A percentile compares a stretch with the other conserved stretches of the same genome.
Conservation (phyloP, 768 basidiomycete species). For the Ramaria rubella region DNA sequence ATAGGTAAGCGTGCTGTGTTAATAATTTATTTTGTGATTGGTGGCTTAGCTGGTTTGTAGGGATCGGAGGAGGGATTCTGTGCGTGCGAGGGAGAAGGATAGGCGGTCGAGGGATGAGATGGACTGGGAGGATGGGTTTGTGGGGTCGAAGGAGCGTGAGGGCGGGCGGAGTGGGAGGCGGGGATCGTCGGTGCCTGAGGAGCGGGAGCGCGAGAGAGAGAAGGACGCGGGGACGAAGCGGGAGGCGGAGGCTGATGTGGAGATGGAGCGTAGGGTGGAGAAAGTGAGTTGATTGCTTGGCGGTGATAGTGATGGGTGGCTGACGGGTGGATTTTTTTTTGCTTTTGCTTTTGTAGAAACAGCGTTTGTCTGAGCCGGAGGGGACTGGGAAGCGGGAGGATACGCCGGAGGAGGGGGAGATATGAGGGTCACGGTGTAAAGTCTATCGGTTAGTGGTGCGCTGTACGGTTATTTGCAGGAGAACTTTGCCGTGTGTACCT, state of each 20-base stretch:
- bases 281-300: conserved; percentile 44
- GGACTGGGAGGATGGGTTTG: conserved; percentile 8
- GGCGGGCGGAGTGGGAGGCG: conserved; percentile 23
- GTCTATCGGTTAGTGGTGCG: not conserved
- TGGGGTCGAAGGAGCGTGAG: not conserved
- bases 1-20: conserved; percentile 18
- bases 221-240: conserved; percentile 31
- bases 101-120: conserved; percentile 5
- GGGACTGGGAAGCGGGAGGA: conserved; percentile 44
- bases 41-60: not conserved
- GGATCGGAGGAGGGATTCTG: conserved; percentile 1
- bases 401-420: conserved; percentile 86
- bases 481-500: too few relatives aligned
- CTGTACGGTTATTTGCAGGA: not conserved
- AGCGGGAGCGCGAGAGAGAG: conserved; percentile 18
- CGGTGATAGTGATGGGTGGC: conserved; percentile 3
- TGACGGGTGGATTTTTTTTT: conserved; percentile 17
- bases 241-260: conserved; percentile 28
- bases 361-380: conserved; percentile 18
- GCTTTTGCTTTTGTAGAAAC: conserved; percentile 10
- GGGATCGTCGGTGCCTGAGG: conserved; percentile 39
- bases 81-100: not conserved
- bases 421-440: conserved; percentile 33
- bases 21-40: not conserved
- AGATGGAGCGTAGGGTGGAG: conserved; percentile 38